These are phyloP conservation scores for Gossypium gossypioides DNA, from an alignment of 441 rosid genomes.

Conservation along the genomic window DNA sequence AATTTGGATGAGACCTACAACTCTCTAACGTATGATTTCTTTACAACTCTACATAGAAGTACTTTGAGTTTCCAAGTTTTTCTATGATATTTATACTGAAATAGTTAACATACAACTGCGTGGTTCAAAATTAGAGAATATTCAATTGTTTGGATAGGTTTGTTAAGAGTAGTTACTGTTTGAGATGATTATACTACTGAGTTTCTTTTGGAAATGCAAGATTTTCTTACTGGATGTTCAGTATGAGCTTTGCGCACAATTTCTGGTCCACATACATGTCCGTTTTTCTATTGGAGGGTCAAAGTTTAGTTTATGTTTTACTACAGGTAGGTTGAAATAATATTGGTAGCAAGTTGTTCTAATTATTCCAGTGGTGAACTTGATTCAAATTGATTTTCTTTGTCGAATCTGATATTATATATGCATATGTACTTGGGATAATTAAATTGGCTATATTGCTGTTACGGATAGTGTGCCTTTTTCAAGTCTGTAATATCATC, in stretches of 20 bases:
- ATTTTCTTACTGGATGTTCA: neutral
- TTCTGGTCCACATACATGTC: neutral
- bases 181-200: neutral
- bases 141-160: neutral
- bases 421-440: neutral
- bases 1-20: conserved; percentile 89
- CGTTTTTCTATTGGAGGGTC: neutral
- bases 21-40: conserved; percentile 54
- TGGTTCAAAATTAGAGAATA: neutral
- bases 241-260: neutral
- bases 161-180: neutral
- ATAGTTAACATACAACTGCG: neutral
- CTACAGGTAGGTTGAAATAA: neutral
- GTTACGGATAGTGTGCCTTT: neutral
- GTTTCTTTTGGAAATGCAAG: neutral
- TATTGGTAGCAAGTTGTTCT: neutral
- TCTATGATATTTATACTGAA: neutral
- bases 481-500: neutral
- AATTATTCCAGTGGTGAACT: neutral
- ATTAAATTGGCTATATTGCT: neutral
- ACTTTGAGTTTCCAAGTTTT: neutral
- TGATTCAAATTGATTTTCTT: neutral
- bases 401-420: neutral
- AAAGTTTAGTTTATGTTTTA: neutral
- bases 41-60: neutral